These are phyloP conservation scores for Luffa acutangula DNA, from an alignment of 306 rosid genomes.

Conservation along the genomic window DNA sequence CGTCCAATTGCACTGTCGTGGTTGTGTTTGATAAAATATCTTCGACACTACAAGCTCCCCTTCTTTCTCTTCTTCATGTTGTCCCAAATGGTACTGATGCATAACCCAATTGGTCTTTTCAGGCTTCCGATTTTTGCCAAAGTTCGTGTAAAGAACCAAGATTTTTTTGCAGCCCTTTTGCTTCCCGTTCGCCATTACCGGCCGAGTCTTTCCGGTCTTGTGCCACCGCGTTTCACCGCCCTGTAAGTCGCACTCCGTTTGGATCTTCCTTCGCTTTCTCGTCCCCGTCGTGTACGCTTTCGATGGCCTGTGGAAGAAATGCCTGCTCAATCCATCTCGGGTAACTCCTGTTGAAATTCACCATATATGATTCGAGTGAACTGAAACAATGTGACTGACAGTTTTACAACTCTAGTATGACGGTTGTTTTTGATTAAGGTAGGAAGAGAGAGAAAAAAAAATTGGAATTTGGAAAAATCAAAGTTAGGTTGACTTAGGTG, in stretches of 20 bases:
- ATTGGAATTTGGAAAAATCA: slow-evolving; percentile 14
- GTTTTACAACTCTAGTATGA: neutral
- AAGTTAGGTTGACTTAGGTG: slow-evolving; percentile 63
- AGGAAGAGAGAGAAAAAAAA: no score
- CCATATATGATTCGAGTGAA: neutral
- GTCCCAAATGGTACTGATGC: slow-evolving; percentile 95
- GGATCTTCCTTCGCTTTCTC: slow-evolving; percentile 84
- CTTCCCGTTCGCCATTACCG: slow-evolving; percentile 74
- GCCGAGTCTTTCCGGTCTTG: slow-evolving; percentile 90
- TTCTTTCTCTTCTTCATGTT: slow-evolving; percentile 83
- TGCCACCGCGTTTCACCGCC: slow-evolving; percentile 98
- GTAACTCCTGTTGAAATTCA: slow-evolving; percentile 48
- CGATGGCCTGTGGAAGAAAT: slow-evolving; percentile 93
- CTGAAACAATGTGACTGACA: neutral
- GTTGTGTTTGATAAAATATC: slow-evolving; percentile 92
- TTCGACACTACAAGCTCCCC: slow-evolving; percentile 93
- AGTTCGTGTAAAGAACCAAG: slow-evolving; percentile 81
- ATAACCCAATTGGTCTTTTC: slow-evolving; percentile 98
- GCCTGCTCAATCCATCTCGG: slow-evolving; percentile 88
- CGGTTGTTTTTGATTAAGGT: neutral
- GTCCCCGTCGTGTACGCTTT: slow-evolving; percentile 99
- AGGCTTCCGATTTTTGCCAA: slow-evolving; percentile 87
- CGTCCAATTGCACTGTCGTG: slow-evolving; percentile 92
- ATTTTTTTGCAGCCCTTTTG: slow-evolving; percentile 97
- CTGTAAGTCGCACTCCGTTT: slow-evolving; percentile 65